phyloP scores from a whole-genome alignment of 2,329 filamentous ascomycete genomes.

The Hypoxylon sp. region DNA sequence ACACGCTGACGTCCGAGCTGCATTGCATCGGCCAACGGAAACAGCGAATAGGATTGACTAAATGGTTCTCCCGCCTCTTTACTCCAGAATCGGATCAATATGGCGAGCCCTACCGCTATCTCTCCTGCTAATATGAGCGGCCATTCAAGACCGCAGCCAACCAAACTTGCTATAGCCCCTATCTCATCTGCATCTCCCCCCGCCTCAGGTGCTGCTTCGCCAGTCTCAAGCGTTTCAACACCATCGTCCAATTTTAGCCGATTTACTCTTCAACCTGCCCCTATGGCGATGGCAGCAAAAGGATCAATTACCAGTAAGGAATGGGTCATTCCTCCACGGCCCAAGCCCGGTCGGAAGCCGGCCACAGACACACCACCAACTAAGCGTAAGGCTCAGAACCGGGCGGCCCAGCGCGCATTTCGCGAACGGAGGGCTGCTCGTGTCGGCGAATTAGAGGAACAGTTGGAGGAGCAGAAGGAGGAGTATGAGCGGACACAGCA shows the following conservation, averaged over 20 bases:
- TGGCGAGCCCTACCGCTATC: slow-evolving; percentile 48
- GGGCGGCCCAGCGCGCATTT: slow-evolving; percentile 91
- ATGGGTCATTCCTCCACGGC: slow-evolving; percentile 87
- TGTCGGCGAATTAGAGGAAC: slow-evolving; percentile 81
- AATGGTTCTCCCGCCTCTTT: slow-evolving; percentile 38
- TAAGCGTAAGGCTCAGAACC: slow-evolving; percentile 94
- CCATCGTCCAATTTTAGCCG: slow-evolving; percentile 47
- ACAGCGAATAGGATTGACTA: slow-evolving; percentile 41
- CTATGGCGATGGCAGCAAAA: slow-evolving; percentile 66
- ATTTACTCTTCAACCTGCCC: slow-evolving; percentile 55
- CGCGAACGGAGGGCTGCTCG: slow-evolving; percentile 88
- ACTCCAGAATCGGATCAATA: slow-evolving; percentile 45
- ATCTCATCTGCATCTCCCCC: slow-evolving; percentile 51
- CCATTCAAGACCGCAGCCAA: slow-evolving; percentile 44
- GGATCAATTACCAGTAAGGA: slow-evolving; percentile 81
- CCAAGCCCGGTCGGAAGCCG: slow-evolving; percentile 93
- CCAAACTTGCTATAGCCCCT: slow-evolving; percentile 52
- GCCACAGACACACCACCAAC: slow-evolving; percentile 93
- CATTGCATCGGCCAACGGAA: slow-evolving; percentile 41
- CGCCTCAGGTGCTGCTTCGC: slow-evolving; percentile 49
- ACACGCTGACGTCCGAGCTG: slow-evolving; percentile 43
- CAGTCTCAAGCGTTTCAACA: slow-evolving; percentile 50
- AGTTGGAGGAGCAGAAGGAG: slow-evolving; percentile 73
- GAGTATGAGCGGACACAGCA: slow-evolving; percentile 70
- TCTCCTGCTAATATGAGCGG: slow-evolving; percentile 40